Percentiles rank a stretch among this genome's conserved stretches.
These are phyloP conservation scores for Pythium vanterpoolii DNA, from an alignment of 352 stramenopile genomes.

Conservation along the genomic window DNA sequence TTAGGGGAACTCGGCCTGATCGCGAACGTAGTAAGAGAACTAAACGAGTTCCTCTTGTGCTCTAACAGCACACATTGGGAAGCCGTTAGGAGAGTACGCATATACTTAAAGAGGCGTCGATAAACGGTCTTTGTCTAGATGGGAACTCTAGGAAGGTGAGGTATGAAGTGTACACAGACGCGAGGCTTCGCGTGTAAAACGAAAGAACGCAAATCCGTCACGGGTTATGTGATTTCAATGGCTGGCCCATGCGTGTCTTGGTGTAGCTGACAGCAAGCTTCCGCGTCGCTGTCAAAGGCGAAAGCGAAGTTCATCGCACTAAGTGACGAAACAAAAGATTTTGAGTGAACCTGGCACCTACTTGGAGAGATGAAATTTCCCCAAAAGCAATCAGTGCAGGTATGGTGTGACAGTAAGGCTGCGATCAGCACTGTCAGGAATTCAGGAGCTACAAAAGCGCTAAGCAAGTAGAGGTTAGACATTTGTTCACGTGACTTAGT, in stretches of 20 bases:
- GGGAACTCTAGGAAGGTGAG: constrained; percentile 4
- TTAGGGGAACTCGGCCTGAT: constrained; percentile 23
- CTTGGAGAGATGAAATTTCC: neutral
- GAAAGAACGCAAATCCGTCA: constrained; percentile 16
- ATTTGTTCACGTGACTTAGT: constrained; percentile 3
- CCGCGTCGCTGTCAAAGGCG: neutral
- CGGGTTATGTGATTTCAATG: constrained; percentile 15
- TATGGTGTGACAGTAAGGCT: constrained; percentile 1
- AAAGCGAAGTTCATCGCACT: neutral
- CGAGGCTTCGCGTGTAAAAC: constrained; percentile 9
- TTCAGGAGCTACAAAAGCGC: neutral
- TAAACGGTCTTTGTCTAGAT: constrained; percentile 1
- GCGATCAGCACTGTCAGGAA: constrained; percentile 9
- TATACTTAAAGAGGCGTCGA: constrained; percentile 15
- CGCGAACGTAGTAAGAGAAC: constrained; percentile 28
- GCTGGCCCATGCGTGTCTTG: constrained; percentile 14
- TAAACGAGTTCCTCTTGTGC: constrained; percentile 29
- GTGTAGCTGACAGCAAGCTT: constrained; percentile 8
- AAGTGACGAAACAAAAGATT: neutral
- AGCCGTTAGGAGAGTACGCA: constrained; percentile 21
- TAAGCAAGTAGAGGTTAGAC: neutral
- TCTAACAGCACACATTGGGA: constrained; percentile 31
- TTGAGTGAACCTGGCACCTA: neutral
- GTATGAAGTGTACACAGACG: constrained; percentile 15
- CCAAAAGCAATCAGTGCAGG: neutral